Evolutionary conservation across 208 protist species (phyloP).

Genomic region (Leishmania amazonensis): DNA sequence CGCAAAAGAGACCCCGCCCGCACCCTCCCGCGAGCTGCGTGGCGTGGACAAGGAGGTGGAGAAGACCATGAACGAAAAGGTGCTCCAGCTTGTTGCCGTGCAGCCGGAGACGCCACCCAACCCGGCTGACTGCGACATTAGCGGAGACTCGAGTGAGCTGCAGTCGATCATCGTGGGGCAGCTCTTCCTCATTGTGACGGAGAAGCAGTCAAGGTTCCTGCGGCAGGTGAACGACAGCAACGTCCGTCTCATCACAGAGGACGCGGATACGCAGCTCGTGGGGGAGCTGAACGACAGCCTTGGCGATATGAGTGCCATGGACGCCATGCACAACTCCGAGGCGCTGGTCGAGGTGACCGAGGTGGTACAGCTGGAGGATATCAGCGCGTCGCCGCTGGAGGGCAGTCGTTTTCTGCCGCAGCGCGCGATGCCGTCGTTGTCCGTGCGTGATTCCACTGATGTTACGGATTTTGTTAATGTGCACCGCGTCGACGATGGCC

Average conservation of each 20-base stretch:
- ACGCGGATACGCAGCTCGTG: conserved; percentile 23
- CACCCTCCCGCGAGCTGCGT: conserved; percentile 39
- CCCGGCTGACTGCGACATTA: conserved; percentile 80
- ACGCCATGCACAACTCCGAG: conserved; percentile 15
- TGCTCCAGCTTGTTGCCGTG: conserved; percentile 66
- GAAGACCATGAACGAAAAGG: conserved; percentile 60
- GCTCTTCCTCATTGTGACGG: conserved; percentile 71
- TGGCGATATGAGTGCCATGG: conserved; percentile 17
- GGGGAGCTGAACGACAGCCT: conserved; percentile 10
- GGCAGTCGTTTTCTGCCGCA: background rate
- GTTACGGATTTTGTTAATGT: conserved; percentile 1
- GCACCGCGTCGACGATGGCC: background rate
- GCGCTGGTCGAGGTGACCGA: conserved; percentile 17
- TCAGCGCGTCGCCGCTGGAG: conserved; percentile 9
- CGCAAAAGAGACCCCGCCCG: background rate
- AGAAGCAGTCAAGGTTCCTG: conserved; percentile 70
- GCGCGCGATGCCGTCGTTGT: conserved; percentile 10
- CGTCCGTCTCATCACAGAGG: conserved; percentile 71
- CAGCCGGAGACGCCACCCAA: conserved; percentile 41
- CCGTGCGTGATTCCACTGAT: conserved; percentile 2
- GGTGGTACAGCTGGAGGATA: conserved; percentile 29
- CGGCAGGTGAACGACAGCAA: conserved; percentile 82
- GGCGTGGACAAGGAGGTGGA: conserved; percentile 75
- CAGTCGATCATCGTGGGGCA: conserved; percentile 88
- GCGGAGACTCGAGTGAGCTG: conserved; percentile 63